Base-by-base conservation (phyloP, 257 asterid species). In the Lycium barbarum region DNA sequence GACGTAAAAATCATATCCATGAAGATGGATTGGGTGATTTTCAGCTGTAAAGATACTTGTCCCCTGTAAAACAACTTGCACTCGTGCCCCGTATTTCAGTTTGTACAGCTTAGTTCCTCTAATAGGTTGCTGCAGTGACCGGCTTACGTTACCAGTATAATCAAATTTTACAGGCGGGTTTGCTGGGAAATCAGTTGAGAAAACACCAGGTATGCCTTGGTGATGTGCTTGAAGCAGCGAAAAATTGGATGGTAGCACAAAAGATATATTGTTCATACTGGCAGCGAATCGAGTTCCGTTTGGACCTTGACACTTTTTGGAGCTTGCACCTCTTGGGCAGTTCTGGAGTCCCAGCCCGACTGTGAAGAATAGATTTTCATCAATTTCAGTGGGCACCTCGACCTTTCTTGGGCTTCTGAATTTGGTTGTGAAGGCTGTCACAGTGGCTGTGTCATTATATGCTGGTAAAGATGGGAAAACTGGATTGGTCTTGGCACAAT, bases 201-300 rank as follows among this genome's bases (percentile, higher is more conserved):
- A 26, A 26, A 26, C 33, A 0, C 33, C 33, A 26, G 33, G 33
- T 26, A 26, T 26, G 33, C 33, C 33, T 26, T 26, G 33, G 33
- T 26, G 33, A 26, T 26, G 33, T 26, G 33, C 33, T 26, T 26
- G 33, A 0, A 26, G 33, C 33, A 26, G 33, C 33, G 33, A 26
- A 26, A 90, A 26, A 88, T 84, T 95, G 7, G 97, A 92, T 0
- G 99, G 99, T 43, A 96, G 92, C 53, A 90, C 92, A 15, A 96
- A 96, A 0, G 99, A 96, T 0, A 87, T 88, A 20, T 96, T 96
- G 89, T 96, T 96, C 99, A 94, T 94, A 91, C 98, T 93, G 14
- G 98, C 96, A 3, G 98, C 11, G 53, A 96, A 93, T 3, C 98
- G 94, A 1, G 98, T 96, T 9, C 97, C 98, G 5, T 93, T 96